phyloP scores from a whole-genome alignment of 768 basidiomycete species.

The Termitomyces heimii region DNA sequence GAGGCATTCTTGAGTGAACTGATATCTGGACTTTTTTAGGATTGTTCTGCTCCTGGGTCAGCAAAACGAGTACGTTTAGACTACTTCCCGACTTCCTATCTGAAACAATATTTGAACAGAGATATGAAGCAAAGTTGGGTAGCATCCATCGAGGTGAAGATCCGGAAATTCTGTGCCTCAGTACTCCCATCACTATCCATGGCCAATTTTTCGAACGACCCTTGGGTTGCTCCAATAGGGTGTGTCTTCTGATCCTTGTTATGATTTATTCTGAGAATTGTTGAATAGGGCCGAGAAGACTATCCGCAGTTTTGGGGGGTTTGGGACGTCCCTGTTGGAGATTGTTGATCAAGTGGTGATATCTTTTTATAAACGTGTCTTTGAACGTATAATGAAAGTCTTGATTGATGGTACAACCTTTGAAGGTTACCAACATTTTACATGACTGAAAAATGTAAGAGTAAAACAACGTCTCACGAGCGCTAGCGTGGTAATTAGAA shows the following conservation, averaged over 20 bases:
- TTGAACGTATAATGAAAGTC: not conserved
- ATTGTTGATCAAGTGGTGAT: not conserved
- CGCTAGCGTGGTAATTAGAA: too few species aligned
- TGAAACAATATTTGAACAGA: not conserved
- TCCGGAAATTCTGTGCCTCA: not conserved
- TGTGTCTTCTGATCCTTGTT: not conserved
- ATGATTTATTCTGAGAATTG: not conserved
- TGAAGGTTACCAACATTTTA: too few species aligned
- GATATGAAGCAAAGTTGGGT: not conserved
- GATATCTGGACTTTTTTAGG: not conserved
- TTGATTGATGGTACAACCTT: too few species aligned
- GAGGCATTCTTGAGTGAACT: not conserved
- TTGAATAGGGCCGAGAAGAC: not conserved
- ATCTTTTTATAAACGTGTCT: not conserved
- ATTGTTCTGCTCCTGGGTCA: not conserved
- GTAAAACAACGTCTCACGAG: too few species aligned
- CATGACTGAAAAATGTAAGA: too few species aligned
- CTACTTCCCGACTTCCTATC: too few species aligned
- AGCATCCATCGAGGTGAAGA: not conserved
- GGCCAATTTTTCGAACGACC: not conserved
- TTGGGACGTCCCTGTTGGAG: conserved; percentile 3
- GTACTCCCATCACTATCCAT: not conserved
- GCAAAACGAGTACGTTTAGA: not conserved
- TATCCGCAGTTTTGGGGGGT: conserved; percentile 5
- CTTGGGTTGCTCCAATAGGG: not conserved